These are phyloP conservation scores for Pleurotus sapidus DNA, from an alignment of 768 basidiomycete species.

Conservation along the genomic window DNA sequence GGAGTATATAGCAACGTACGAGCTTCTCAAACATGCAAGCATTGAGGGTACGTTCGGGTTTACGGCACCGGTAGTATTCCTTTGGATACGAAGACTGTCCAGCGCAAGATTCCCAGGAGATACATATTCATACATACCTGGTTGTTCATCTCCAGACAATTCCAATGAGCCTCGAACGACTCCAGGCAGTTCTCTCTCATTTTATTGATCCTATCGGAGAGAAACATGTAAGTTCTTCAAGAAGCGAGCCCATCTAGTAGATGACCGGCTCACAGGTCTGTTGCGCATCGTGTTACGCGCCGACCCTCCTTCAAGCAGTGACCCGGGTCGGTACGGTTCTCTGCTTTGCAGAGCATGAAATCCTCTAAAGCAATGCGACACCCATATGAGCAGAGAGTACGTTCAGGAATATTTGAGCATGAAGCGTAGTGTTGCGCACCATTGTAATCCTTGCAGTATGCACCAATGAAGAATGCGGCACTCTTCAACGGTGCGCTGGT, in stretches of 20 bases:
- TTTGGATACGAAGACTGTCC: constrained; percentile 22
- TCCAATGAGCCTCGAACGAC: constrained; percentile 91
- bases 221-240: neutral
- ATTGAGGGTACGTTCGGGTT: constrained; percentile 85
- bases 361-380: constrained; percentile 52
- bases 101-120: neutral
- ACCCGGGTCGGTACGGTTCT: constrained; percentile 76
- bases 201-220: constrained; percentile 70
- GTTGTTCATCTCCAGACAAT: constrained; percentile 91
- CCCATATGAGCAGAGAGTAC: constrained; percentile 4
- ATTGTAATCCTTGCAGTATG: constrained; percentile 94
- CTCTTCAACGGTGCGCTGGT: constrained; percentile 95
- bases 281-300: constrained; percentile 92
- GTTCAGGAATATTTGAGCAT: neutral
- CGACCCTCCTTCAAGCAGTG: constrained; percentile 96
- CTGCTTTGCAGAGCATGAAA: constrained; percentile 97
- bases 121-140: constrained; percentile 56
- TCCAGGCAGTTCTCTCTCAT: constrained; percentile 88
- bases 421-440: constrained; percentile 48
- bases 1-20: constrained; percentile 45
- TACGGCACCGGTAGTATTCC: constrained; percentile 90
- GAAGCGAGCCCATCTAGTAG: neutral
- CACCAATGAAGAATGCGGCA: constrained; percentile 95
- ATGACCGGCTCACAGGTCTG: constrained; percentile 71
- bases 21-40: constrained; percentile 96